These are phyloP conservation scores for Loxodes magnus DNA, from an alignment of 73 alveolate genomes.

Conservation along the genomic window DNA sequence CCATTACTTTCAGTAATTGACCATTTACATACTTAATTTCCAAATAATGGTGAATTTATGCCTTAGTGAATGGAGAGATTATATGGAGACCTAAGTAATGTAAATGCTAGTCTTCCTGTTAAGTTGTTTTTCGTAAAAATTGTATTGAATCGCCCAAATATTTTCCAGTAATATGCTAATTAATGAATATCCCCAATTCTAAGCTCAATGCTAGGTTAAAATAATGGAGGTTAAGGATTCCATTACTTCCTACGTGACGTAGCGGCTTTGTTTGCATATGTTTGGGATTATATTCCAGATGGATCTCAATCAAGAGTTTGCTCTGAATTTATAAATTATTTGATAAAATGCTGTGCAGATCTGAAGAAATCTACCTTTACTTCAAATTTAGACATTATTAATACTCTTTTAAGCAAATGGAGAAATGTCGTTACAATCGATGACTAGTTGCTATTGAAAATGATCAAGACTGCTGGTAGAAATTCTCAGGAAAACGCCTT, in stretches of 20 bases:
- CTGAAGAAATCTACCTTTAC: conserved; percentile 53
- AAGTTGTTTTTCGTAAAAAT: conserved; percentile 80
- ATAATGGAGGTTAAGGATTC: conserved; percentile 93
- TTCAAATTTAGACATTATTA: conserved; percentile 62
- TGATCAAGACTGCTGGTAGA: no score
- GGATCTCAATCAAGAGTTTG: conserved; percentile 37
- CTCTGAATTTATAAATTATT: conserved; percentile 44
- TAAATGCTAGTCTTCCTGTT: conserved; percentile 41
- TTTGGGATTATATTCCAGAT: conserved; percentile 45
- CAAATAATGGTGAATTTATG: conserved; percentile 59
- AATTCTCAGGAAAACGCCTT: no score
- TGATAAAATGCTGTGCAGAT: conserved; percentile 66
- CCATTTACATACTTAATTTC: conserved; percentile 52
- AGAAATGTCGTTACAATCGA: conserved; percentile 52
- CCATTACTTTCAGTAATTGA: conserved; percentile 62
- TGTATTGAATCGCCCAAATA: conserved; percentile 56
- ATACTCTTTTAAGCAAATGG: conserved; percentile 67
- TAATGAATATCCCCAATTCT: conserved; percentile 81
- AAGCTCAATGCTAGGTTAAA: conserved; percentile 47
- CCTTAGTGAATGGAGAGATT: conserved; percentile 87
- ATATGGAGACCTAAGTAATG: conserved; percentile 58
- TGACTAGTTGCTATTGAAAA: conserved; percentile 41
- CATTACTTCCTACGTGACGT: conserved; percentile 95
- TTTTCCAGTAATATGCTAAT: conserved; percentile 75
- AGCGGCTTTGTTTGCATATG: conserved; percentile 59